Evolutionary conservation across 2,329 filamentous ascomycete genomes (phyloP), one percentile per base, ranked within the genome.

Genomic region (Neofusicoccum laricinum): DNA sequence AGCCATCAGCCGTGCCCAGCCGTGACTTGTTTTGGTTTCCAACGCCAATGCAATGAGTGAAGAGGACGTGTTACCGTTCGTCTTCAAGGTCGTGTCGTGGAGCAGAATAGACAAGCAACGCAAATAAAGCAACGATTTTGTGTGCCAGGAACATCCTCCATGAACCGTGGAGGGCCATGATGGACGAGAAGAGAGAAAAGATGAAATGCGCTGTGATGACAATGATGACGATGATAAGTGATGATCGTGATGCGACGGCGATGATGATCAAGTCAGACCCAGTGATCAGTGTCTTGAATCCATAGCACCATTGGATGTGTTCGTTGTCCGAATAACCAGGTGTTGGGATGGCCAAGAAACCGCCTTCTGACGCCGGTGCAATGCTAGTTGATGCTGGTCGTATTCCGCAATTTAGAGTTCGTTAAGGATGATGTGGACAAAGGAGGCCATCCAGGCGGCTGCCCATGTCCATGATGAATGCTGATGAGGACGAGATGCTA

Each of bases 331-430:
- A 59, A 41, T n/a, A 32, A 15, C 51, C 19, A 17, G 14, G 19
- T 34, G 30, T 34, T 45, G 55, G 15, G 40, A 36, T 59, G 55
- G 55, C 30, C 55, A 59, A 45, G n/a, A 46, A 4, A 43, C 21
- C 55, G 53, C 55, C 30, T 46, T 46, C 41, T 36, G 46, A 59
- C 55, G 55, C 55, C 55, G 55, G 41, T 59, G 55, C 55, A 59
- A 59, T 59, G 55, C 55, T 59, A 59, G 30, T 36, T 43, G 55
- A 59, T 59, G 55, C 55, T 59, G 30, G 30, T 59, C 55, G 55
- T 59, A 21, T 59, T 17, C 34, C 55, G 55, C 55, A 46, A 46
- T 46, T 21, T 46, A 25, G 40, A 34, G 41, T 25, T 36, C 55
- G 55, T 59, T 34, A 46, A 21, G 55, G 30, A 10, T 21, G n/a